Evolutionary conservation across 2,329 filamentous ascomycete species (phyloP).

Genomic region (Teratosphaeria gauchensis): DNA sequence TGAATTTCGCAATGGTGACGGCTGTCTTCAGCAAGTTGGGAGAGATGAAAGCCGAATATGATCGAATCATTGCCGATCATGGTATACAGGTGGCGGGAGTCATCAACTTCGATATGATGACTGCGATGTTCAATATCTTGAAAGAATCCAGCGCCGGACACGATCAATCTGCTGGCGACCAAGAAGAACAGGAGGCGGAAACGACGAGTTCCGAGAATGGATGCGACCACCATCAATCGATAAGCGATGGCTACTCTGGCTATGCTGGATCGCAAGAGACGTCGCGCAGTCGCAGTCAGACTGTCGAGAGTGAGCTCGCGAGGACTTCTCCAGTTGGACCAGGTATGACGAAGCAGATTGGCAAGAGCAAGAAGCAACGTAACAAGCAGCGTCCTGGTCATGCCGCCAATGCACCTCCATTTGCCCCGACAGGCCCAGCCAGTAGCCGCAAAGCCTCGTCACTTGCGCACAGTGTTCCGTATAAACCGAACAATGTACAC

Average conservation of each 20-base stretch:
- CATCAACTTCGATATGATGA: no score
- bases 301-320: neutral
- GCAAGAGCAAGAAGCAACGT: neutral
- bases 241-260: neutral
- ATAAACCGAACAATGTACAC: neutral
- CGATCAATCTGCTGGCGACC: no score
- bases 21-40: no score
- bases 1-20: no score
- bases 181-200: neutral
- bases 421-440: neutral
- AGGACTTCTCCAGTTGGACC: neutral
- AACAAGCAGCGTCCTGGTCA: no score
- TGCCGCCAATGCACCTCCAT: no score
- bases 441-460: neutral
- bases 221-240: neutral
- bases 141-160: no score
- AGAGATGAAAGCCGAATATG: no score
- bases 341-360: neutral
- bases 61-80: no score
- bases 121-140: no score
- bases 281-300: neutral
- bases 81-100: no score
- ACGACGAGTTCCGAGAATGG: neutral
- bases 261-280: neutral
- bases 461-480: no score